Evolutionary conservation across 2,329 filamentous ascomycete genomes (phyloP), one percentile per base, ranked within the genome.

Genomic region (Penicillium vulpinum): DNA sequence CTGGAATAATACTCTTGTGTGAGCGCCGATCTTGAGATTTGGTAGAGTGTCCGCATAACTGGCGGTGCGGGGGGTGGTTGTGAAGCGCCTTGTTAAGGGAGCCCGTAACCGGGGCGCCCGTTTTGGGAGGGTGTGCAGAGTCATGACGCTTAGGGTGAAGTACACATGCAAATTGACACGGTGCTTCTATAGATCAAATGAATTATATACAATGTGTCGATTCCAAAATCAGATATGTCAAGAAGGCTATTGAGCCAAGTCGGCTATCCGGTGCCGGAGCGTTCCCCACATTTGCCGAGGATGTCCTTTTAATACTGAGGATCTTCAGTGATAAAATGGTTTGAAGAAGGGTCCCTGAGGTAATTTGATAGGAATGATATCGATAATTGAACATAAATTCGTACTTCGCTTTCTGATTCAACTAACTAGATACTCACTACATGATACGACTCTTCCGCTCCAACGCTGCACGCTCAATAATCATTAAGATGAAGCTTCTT

Each of bases 1-100:
- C 67, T 90, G 87, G 66, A 88, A 90, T 54, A 89, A 81, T 56
- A 90, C 87, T 49, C 81, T 79, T 0, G 87, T 89, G 68, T 88
- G 81, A 29, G 80, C 78, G 16, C 86, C 86, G 62, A 90, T 88
- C 63, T 83, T 87, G 57, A 90, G 76, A 65, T 89, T 88, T 4
- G 77, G 76, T 33, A 89, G 81, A 0, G 87, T 89, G 65, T 87
- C 82, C 48, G 81, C 81, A 71, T 87, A 87, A 24, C 64, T 64
- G 7, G 64, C 61, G 6, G 11, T 52, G 49, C 65, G 66, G 26
- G 65, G 60, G 10, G 70, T 72, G 3, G 67, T 73, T 7, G 74
- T 74, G 53, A 77, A 77, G 4, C 54, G 55, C 41, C 62, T 64
- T 26, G 36, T 46, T 33, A 56, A 49, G 8, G 47, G 60, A 9